A percentile compares a stretch with the other conserved stretches of the same genome.
Evolutionary conservation across 768 basidiomycete species (phyloP).

Genomic region (Russula sp.): DNA sequence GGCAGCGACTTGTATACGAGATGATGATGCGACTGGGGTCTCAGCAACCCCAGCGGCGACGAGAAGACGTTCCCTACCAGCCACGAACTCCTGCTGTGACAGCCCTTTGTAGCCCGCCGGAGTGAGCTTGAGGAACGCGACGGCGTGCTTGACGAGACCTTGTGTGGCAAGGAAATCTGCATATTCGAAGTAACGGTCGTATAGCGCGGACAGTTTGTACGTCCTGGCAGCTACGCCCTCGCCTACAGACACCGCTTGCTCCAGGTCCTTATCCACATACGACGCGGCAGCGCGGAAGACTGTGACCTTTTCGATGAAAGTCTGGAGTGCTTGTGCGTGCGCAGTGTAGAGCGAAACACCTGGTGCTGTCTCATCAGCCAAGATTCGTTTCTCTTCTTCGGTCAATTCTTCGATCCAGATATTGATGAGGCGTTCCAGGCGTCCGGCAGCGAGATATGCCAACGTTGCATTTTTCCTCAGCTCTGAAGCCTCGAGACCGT

Average conservation of each 20-base stretch:
- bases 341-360: slow-evolving; percentile 62
- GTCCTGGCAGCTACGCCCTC: slow-evolving; percentile 45
- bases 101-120: slow-evolving; percentile 72
- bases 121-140: slow-evolving; percentile 68
- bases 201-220: slow-evolving; percentile 79
- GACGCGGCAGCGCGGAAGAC: slow-evolving; percentile 84
- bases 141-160: slow-evolving; percentile 80
- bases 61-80: slow-evolving; percentile 41
- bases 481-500: slow-evolving; percentile 38
- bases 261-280: slow-evolving; percentile 70
- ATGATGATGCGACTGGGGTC: slow-evolving; percentile 25
- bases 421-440: slow-evolving; percentile 76
- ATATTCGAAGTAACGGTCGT: slow-evolving; percentile 94
- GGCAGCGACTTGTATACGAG: slow-evolving; percentile 19
- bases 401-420: slow-evolving; percentile 89
- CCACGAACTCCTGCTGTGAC: slow-evolving; percentile 34
- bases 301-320: slow-evolving; percentile 94
- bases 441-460: slow-evolving; percentile 88
- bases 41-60: slow-evolving; percentile 30
- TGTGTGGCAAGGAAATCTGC: slow-evolving; percentile 87
- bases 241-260: slow-evolving; percentile 28
- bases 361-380: slow-evolving; percentile 34
- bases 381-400: slow-evolving; percentile 67
- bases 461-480: slow-evolving; percentile 84
- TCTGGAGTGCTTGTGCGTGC: slow-evolving; percentile 81